Conservation (phyloP, 768 basidiomycete species). For the Xanthoconium stramineum region DNA sequence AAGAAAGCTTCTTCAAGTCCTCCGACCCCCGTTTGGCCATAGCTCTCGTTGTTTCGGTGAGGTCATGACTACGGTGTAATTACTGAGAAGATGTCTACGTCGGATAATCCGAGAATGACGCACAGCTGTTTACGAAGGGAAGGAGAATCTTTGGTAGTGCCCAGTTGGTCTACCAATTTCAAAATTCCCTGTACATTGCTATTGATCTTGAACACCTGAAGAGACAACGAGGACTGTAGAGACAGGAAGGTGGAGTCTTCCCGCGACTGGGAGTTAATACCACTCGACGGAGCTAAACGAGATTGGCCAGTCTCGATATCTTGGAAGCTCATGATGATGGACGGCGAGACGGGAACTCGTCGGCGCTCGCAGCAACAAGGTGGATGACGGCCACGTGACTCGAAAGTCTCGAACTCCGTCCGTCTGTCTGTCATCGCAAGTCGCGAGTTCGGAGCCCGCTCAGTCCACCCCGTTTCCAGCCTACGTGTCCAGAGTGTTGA, state of each 20-base stretch:
- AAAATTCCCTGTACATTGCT: slow-evolving; percentile 94
- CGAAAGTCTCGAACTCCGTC: too few species aligned
- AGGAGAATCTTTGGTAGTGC: slow-evolving; percentile 77
- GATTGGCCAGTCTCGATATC: slow-evolving; percentile 46
- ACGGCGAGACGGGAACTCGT: neutral
- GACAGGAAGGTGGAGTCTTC: slow-evolving; percentile 75
- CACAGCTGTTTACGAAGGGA: slow-evolving; percentile 81
- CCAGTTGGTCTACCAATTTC: slow-evolving; percentile 95
- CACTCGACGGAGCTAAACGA: slow-evolving; percentile 28
- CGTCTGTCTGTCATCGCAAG: too few species aligned
- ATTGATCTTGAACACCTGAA: slow-evolving; percentile 99
- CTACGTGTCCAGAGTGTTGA: too few species aligned
- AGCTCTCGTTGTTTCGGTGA: slow-evolving; percentile 90
- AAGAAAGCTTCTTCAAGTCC: slow-evolving; percentile 85
- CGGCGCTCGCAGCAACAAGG: slow-evolving; percentile 5
- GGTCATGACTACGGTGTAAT: slow-evolving; percentile 66
- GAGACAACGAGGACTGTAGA: slow-evolving; percentile 75
- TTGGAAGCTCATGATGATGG: slow-evolving; percentile 44
- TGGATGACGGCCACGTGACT: too few species aligned
- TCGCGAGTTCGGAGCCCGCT: too few species aligned
- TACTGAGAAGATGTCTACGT: slow-evolving; percentile 2
- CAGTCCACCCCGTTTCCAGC: too few species aligned
- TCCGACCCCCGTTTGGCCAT: slow-evolving; percentile 95
- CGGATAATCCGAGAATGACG: slow-evolving; percentile 31
- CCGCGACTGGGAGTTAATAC: slow-evolving; percentile 34